A percentile compares a stretch with the other conserved stretches of the same genome.
phyloP scores from a whole-genome alignment of 345 rosid species.

The Eucalyptus sp. region DNA sequence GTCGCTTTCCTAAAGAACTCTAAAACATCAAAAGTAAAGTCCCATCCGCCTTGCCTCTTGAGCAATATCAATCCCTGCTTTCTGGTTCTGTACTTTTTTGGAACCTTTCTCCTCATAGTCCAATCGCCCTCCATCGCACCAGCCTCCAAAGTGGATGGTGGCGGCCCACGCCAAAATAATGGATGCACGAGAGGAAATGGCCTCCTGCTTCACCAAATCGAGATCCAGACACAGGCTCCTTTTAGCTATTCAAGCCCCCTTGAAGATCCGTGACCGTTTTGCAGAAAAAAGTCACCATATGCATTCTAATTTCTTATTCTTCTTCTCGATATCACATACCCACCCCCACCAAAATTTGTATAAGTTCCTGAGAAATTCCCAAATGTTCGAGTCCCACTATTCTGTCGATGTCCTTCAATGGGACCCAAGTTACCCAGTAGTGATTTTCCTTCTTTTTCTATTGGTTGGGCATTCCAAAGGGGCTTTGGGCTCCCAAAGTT shows the following conservation, averaged over 20 bases:
- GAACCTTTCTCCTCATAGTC: background rate
- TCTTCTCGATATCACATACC: background rate
- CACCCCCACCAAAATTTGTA: background rate
- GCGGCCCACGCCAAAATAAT: background rate
- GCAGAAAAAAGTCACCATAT: background rate
- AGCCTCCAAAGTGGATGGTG: background rate
- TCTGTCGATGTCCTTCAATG: background rate
- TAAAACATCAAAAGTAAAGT: background rate
- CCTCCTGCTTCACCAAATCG: background rate
- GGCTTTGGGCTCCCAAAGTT: too few species aligned
- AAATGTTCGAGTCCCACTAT: background rate
- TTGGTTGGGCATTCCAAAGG: too few species aligned
- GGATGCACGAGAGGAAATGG: background rate
- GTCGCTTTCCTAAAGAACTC: too few species aligned
- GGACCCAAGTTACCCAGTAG: background rate
- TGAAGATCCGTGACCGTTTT: background rate
- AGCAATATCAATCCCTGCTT: background rate
- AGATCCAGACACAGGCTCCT: background rate
- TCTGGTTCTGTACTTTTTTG: background rate
- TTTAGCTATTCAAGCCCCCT: background rate
- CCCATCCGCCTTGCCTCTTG: background rate
- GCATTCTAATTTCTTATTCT: background rate
- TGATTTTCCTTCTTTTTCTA: background rate
- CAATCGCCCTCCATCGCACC: background rate
- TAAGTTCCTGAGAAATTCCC: background rate